Evolutionary conservation across 805 yeast species (phyloP), one percentile per base, ranked within the genome.

Genomic region (Cyberlindnera americana): DNA sequence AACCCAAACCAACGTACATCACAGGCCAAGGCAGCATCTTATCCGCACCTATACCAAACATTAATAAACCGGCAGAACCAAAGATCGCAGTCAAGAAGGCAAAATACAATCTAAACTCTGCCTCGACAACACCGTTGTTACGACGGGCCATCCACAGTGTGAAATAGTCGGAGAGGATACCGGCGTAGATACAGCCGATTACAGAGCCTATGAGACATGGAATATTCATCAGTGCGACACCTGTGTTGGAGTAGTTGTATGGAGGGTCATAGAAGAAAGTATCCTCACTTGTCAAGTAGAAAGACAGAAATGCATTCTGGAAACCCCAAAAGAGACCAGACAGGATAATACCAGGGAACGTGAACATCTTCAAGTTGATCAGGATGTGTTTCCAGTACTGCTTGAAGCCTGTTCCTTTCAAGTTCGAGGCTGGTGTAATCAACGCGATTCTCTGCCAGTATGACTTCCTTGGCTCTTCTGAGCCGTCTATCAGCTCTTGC

Each of bases 271-370:
- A 77, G 63, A 78, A 83, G 47, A 68, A 65, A 40, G 79, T 79
- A 44, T 83, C 89, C 56, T 82, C 85, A 10, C 85, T 75, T 3
- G 90, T 83, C 46, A 84, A 60, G 59, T 83, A 84, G 52, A 84
- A 83, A 0, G 90, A 77, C 47, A 83, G 68, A 54, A 82, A 79
- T 0, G 88, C 84, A 55, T 82, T 88, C 58, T 83, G 91, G 42
- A 78, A 67, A 32, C 91, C 91, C 91, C 91, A 84, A 47, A 83
- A 76, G n/a, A 80, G 44, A 35, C 87, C 86, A 2, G 84, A 77
- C 18, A 77, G 63, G 51, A 81, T 62, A 12, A 78, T 81, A 2
- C 85, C 83, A 3, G 86, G 86, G 54, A 77, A 78, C 48, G 67
- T 65, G 48, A 79, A 77, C 56, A 79, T 81, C 48, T 77, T 69